Base-by-base conservation (phyloP, 495 filamentous ascomycete species). In the Penicillium verhagenii region DNA sequence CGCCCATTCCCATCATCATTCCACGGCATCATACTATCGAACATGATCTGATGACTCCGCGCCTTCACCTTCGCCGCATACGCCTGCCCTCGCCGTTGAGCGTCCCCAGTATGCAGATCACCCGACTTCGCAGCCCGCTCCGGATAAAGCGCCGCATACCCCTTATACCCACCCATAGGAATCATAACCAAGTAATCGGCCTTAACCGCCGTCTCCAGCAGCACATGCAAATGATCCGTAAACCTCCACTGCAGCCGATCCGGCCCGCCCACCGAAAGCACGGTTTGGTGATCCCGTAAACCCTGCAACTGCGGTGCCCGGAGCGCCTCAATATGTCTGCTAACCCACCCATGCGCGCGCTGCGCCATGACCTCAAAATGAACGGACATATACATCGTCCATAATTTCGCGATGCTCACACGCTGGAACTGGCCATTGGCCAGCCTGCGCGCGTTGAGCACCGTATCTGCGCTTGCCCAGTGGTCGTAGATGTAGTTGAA, bases 271-370 rank as follows among this genome's bases (percentile, higher is more conserved):
- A 6, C 6, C 9, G n/a, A n/a, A n/a, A n/a, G n/a, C n/a, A n/a
- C n/a, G n/a, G n/a, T n/a, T 52, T 51, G 40, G 20, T 59, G 39
- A 1, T 25, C 38, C 0, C 33, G 1, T 3, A 71, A 28, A 1
- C 39, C 55, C 3, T 54, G 37, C 23, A 68, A 21, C 20, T 65
- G 46, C 13, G 60, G 57, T 7, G 37, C 49, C 1, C 65, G 63
- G 13, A 74, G 45, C 1, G 19, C 38, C 26, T 62, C 56, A 1
- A 66, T 58, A 39, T 64, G 67, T 3, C 39, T 21, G 1, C 58
- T 59, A 18, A 70, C 59, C 66, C 65, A 75, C 35, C 49, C 31
- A 35, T 71, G 67, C 5, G 70, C 62, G n/a, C 63, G 59, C n/a
- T 56, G 53, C 10, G 59, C 59, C 47, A 72, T 67, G 6, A 65